Percentiles rank a stretch among this genome's conserved stretches.
phyloP scores from a whole-genome alignment of 306 rosid species.

The Castanea mollissima region DNA sequence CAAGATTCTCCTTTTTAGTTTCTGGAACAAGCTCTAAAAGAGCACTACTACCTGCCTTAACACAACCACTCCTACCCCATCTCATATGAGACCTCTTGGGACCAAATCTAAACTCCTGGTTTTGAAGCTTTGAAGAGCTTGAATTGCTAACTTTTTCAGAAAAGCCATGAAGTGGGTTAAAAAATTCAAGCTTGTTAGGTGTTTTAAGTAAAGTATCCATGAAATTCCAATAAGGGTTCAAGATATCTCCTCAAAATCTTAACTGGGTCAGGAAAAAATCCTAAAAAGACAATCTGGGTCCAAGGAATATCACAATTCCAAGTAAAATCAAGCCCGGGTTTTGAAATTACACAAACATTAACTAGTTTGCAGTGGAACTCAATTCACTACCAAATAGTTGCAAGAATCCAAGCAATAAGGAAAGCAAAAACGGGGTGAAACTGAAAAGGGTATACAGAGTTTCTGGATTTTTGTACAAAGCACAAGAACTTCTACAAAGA shows the following conservation, averaged over 20 bases:
- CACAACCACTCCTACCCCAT: constrained; percentile 42
- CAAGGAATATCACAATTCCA: background rate
- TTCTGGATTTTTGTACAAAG: background rate
- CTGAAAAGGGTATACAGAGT: constrained; percentile 1
- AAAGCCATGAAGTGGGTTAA: constrained; percentile 78
- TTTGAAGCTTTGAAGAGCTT: constrained; percentile 44
- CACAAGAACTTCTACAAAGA: constrained; percentile 1
- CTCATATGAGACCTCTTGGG: constrained; percentile 42
- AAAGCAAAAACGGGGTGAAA: background rate
- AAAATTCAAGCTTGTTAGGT: constrained; percentile 72
- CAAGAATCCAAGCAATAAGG: constrained; percentile 7
- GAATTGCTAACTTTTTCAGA: constrained; percentile 57
- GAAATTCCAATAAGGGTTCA: constrained; percentile 3
- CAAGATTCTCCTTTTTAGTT: constrained; percentile 79
- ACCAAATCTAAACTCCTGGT: constrained; percentile 62
- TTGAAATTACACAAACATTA: constrained; percentile 12
- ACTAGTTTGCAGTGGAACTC: background rate
- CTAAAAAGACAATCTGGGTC: constrained; percentile 25
- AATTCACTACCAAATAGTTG: constrained; percentile 7
- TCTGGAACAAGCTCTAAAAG: constrained; percentile 96
- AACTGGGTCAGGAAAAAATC: constrained; percentile 18
- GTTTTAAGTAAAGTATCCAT: constrained; percentile 97
- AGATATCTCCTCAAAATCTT: constrained; percentile 20
- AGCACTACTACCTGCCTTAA: constrained; percentile 58
- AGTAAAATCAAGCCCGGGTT: constrained; percentile 12